Conservation (phyloP, 1,284 basidiomycete species). For the Puccinia sorghi region DNA sequence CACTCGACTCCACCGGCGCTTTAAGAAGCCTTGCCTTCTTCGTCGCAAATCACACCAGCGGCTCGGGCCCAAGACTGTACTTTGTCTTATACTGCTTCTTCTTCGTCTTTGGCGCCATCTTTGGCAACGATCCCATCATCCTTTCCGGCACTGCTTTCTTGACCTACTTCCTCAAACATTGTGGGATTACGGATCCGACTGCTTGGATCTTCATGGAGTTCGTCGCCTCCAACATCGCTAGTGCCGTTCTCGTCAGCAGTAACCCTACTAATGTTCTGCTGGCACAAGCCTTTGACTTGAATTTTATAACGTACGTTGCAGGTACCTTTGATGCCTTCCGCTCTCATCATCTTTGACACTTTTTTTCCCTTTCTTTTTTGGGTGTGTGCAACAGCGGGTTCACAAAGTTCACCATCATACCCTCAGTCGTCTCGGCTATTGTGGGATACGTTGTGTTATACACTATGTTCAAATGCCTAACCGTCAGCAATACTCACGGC, state of each 20-base stretch:
- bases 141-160: conserved; percentile 75
- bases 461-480: conserved; percentile 16
- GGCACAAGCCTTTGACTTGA: conserved; percentile 48
- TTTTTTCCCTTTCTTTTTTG: background rate
- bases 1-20: conserved; percentile 84
- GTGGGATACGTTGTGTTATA: conserved; percentile 40
- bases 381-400: conserved; percentile 26
- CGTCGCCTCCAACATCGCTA: conserved; percentile 72
- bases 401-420: conserved; percentile 47
- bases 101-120: conserved; percentile 72
- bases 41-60: conserved; percentile 73
- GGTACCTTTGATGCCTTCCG: too few species aligned
- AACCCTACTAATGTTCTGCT: conserved; percentile 49
- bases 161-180: conserved; percentile 77
- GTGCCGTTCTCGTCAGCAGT: conserved; percentile 58
- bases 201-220: conserved; percentile 73
- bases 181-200: conserved; percentile 65
- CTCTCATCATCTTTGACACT: too few species aligned
- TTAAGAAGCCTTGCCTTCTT: conserved; percentile 82
- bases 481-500: conserved; percentile 25
- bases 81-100: conserved; percentile 78
- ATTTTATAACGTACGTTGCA: conserved; percentile 42
- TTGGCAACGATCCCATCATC: conserved; percentile 71
- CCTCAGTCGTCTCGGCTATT: conserved; percentile 32
- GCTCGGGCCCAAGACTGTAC: conserved; percentile 70